phyloP scores from a whole-genome alignment of 768 basidiomycete genomes.

The Lactifluus rugatus region DNA sequence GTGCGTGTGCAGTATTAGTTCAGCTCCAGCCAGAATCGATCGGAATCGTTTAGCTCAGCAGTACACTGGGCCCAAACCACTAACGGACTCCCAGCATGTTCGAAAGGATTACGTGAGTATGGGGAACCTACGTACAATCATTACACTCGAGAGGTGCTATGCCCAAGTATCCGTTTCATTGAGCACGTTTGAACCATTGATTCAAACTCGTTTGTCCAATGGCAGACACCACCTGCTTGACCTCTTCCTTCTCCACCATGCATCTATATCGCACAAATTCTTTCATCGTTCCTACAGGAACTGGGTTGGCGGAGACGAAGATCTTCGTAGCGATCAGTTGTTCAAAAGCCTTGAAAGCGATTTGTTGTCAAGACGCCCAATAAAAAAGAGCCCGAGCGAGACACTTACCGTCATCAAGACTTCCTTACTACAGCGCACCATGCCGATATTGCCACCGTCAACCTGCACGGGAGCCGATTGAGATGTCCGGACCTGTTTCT shows the following conservation, averaged over 20 bases:
- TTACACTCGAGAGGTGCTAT: background rate
- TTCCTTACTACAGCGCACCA: constrained; percentile 54
- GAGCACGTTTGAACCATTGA: constrained; percentile 66
- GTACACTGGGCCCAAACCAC: background rate
- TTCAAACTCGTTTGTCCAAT: constrained; percentile 61
- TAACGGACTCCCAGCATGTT: too few species aligned
- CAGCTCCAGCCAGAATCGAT: background rate
- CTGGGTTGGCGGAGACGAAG: constrained; percentile 43
- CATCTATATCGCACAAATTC: constrained; percentile 75
- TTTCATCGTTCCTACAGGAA: constrained; percentile 42
- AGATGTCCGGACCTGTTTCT: constrained; percentile 62
- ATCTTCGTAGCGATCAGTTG: constrained; percentile 45
- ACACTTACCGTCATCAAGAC: constrained; percentile 56
- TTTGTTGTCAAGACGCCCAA: background rate
- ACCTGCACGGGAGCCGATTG: constrained; percentile 65
- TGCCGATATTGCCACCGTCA: constrained; percentile 60
- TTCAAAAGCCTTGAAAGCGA: constrained; percentile 59
- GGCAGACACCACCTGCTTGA: constrained; percentile 58
- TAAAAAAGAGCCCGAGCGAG: background rate
- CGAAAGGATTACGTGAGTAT: background rate
- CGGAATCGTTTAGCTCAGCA: too few species aligned
- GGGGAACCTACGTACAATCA: background rate
- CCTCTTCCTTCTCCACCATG: constrained; percentile 48
- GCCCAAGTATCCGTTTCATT: constrained; percentile 22
- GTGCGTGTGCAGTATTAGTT: too few species aligned